phyloP scores from a whole-genome alignment of 495 filamentous ascomycete species.

The Sabuloglossum arenarium region DNA sequence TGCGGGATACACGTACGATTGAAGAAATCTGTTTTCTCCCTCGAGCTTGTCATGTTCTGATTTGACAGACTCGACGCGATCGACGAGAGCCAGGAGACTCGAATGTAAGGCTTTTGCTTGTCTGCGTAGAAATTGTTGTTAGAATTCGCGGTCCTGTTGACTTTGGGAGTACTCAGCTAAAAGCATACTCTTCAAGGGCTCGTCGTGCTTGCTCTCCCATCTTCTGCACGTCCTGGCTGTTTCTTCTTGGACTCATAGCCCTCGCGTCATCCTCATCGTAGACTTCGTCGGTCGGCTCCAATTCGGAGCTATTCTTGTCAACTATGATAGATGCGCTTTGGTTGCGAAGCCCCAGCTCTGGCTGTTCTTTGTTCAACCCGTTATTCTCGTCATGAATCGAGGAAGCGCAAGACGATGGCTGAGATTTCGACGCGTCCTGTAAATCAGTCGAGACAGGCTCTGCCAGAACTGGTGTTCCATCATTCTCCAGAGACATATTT shows the following conservation, averaged over 20 bases:
- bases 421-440: not conserved
- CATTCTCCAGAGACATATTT: not conserved
- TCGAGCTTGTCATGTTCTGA: constrained; percentile 89
- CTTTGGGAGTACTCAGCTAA: not conserved
- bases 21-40: constrained; percentile 81
- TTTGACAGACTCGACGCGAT: constrained; percentile 84
- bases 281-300: constrained; percentile 44
- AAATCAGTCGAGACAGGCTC: not conserved
- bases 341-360: constrained; percentile 28
- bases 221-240: constrained; percentile 68
- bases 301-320: constrained; percentile 45
- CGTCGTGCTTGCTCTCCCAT: constrained; percentile 61
- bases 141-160: not conserved
- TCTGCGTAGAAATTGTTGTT: constrained; percentile 23
- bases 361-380: not conserved
- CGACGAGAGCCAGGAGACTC: constrained; percentile 67
- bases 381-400: not conserved
- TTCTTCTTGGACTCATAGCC: constrained; percentile 85
- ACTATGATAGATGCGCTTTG: constrained; percentile 67
- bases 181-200: constrained; percentile 34
- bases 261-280: constrained; percentile 72
- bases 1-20: constrained; percentile 23
- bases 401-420: constrained; percentile 1
- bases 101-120: constrained; percentile 77
- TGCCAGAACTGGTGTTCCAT: not conserved